phyloP scores from a whole-genome alignment of 1,284 basidiomycete genomes.

The Heliocybe sulcata region DNA sequence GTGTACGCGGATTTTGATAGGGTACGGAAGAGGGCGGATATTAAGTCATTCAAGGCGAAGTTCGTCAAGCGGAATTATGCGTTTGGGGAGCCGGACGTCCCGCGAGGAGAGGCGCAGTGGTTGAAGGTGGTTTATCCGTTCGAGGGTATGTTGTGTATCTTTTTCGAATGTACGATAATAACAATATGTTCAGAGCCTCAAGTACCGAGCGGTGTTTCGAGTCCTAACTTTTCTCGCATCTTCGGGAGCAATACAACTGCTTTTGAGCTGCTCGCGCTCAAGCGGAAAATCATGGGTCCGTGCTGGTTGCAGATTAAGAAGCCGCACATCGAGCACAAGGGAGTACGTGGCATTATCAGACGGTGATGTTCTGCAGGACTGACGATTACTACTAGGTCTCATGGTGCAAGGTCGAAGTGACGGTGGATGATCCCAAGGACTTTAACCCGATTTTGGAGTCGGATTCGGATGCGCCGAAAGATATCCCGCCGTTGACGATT shows the following conservation, averaged over 20 bases:
- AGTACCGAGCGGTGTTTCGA: conserved; percentile 67
- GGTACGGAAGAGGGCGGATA: conserved; percentile 65
- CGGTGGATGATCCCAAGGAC: conserved; percentile 80
- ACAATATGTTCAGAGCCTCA: conserved; percentile 37
- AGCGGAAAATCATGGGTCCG: conserved; percentile 97
- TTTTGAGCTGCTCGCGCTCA: conserved; percentile 93
- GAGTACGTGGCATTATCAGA: conserved; percentile 40
- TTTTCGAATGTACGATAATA: not conserved
- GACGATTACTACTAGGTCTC: conserved; percentile 53
- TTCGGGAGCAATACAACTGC: conserved; percentile 93
- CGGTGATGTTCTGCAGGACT: not conserved
- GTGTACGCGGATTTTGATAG: conserved; percentile 84
- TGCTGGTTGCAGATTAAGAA: conserved; percentile 92
- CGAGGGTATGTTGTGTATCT: conserved; percentile 44
- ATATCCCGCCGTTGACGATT: conserved; percentile 85
- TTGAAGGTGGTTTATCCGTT: conserved; percentile 90
- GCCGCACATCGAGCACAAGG: conserved; percentile 66
- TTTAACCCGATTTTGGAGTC: conserved; percentile 79
- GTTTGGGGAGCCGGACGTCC: conserved; percentile 84
- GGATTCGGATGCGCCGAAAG: conserved; percentile 69
- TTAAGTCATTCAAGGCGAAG: conserved; percentile 77
- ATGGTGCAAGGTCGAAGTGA: conserved; percentile 95
- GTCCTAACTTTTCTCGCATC: conserved; percentile 81
- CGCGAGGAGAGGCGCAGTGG: conserved; percentile 79
- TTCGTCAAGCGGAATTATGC: conserved; percentile 91